A percentile compares a stretch with the other conserved stretches of the same genome.
Conservation (phyloP, 2,329 filamentous ascomycete genomes). For the Trichoderma sp. region DNA sequence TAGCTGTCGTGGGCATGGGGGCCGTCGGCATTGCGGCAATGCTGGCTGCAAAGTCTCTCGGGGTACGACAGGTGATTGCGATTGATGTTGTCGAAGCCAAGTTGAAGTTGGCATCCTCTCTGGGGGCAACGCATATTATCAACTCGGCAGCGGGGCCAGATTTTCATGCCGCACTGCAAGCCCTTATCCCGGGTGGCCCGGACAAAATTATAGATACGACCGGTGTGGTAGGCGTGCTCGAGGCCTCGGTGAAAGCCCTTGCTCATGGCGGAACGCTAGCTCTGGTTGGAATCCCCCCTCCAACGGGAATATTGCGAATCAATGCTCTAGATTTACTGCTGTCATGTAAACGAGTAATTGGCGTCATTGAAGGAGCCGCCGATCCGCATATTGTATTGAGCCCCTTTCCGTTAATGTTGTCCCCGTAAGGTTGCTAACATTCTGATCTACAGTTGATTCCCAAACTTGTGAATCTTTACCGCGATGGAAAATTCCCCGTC, state of each 20-base stretch:
- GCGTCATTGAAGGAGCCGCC: not conserved
- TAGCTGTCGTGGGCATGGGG: not conserved
- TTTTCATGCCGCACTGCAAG: not conserved
- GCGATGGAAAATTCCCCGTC: not conserved
- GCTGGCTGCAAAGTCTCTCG: not conserved
- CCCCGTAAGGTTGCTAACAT: not conserved
- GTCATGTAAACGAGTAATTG: not conserved
- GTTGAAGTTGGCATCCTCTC: not conserved
- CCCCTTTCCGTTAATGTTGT: not conserved
- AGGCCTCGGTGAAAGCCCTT: not conserved
- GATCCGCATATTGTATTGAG: not conserved
- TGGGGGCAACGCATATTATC: not conserved
- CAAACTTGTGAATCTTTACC: not conserved
- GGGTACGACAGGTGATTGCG: not conserved
- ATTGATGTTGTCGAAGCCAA: not conserved
- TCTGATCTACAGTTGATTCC: not conserved
- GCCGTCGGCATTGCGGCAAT: not conserved
- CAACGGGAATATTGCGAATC: not conserved
- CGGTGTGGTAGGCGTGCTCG: not conserved
- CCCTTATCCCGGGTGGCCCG: not conserved
- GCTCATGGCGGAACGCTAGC: not conserved
- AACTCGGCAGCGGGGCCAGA: not conserved
- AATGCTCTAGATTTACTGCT: not conserved
- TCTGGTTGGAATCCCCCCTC: not conserved
- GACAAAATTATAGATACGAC: not conserved